A percentile compares a stretch with the other conserved stretches of the same genome.
phyloP scores from a whole-genome alignment of 2,329 filamentous ascomycete species.

The Chaetomiaceae sp. region DNA sequence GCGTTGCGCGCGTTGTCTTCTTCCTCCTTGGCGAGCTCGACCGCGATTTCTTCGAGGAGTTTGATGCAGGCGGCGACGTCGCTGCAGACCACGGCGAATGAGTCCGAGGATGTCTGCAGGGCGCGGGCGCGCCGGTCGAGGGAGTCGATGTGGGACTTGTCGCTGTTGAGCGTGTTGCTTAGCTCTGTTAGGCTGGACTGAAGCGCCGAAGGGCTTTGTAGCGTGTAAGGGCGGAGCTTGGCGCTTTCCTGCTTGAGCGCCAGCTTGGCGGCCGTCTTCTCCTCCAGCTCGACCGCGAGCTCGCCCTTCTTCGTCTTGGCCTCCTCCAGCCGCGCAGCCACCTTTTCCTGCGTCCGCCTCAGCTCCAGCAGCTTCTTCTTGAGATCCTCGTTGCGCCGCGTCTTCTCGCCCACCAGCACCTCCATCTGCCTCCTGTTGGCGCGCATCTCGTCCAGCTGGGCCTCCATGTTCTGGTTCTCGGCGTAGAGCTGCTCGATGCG shows the following conservation, averaged over 20 bases:
- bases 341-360: conserved; percentile 74
- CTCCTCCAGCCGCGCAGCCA: conserved; percentile 76
- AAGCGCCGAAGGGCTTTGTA: conserved; percentile 79
- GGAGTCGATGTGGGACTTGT: conserved; percentile 80
- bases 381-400: conserved; percentile 78
- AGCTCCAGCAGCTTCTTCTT: conserved; percentile 79
- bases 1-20: conserved; percentile 78
- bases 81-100: conserved; percentile 75
- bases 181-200: conserved; percentile 80
- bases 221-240: conserved; percentile 86
- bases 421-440: conserved; percentile 77
- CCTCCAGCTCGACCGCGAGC: conserved; percentile 67
- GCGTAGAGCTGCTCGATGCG: conserved; percentile 81
- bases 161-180: conserved; percentile 68
- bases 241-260: conserved; percentile 76
- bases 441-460: conserved; percentile 73
- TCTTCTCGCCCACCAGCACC: conserved; percentile 76
- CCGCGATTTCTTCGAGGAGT: conserved; percentile 78
- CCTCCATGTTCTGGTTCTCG: conserved; percentile 84
- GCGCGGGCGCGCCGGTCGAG: conserved; percentile 85
- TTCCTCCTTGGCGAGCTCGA: conserved; percentile 85
- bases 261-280: conserved; percentile 65
- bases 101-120: conserved; percentile 86
- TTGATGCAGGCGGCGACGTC: conserved; percentile 88
- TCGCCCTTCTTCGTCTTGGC: conserved; percentile 75